A percentile compares a stretch with the other conserved stretches of the same genome.
phyloP scores from a whole-genome alignment of 148 eudicot genomes.

The Arctostaphylos glauca region DNA sequence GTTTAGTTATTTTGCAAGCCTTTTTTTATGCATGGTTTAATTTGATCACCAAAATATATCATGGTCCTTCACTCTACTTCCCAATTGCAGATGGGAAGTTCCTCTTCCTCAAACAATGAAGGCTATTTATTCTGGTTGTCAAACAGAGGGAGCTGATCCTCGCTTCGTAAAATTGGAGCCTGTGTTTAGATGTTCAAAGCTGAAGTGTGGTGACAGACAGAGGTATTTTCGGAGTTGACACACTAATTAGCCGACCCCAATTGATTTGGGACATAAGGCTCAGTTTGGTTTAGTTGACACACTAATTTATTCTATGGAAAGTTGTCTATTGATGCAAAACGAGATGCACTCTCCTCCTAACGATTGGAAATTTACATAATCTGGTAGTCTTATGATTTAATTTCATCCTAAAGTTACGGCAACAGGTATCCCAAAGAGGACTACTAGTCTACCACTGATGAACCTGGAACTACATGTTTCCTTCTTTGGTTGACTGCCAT shows the following conservation, averaged over 20 bases:
- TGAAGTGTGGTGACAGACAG: conserved; percentile 62
- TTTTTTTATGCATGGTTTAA: neutral
- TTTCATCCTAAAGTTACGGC: neutral
- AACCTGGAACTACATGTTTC: neutral
- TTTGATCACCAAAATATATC: neutral
- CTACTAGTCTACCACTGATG: neutral
- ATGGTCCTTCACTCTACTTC: neutral
- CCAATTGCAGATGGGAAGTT: conserved; percentile 80
- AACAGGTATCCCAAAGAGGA: neutral
- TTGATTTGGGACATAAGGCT: no score
- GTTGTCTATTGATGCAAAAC: neutral
- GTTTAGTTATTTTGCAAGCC: neutral
- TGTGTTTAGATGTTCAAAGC: conserved; percentile 69
- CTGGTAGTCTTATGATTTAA: neutral
- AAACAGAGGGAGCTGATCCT: conserved; percentile 60
- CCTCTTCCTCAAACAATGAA: conserved; percentile 67
- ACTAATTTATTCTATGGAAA: neutral
- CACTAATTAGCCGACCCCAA: no score
- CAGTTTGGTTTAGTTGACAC: no score
- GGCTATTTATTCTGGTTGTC: conserved; percentile 47
- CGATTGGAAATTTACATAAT: neutral
- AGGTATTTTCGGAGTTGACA: conserved; percentile 44
- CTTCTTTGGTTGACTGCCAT: neutral
- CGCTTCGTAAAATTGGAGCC: conserved; percentile 81
- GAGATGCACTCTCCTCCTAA: neutral